Evolutionary conservation across 2,329 filamentous ascomycete species (phyloP), one percentile per base, ranked within the genome.

Genomic region (Lecanoromycetidae sp.): DNA sequence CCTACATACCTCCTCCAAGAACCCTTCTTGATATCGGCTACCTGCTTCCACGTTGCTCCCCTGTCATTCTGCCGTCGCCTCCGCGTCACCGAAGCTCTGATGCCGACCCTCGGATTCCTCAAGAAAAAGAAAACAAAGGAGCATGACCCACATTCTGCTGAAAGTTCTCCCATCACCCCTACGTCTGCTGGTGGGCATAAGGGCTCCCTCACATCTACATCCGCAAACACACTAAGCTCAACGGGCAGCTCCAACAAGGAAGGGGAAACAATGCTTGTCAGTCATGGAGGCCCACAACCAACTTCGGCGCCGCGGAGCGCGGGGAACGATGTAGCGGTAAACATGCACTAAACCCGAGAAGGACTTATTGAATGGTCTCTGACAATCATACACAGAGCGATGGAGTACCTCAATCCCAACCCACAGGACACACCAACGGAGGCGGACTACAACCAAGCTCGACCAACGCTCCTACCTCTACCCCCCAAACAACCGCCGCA

Each of bases 101-200:
- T 98, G 91, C 91, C 88, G 80, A 85, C 79, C 67, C 78, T 95
- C 74, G 87, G 87, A 68, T 87, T 95, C 64, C 79, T 96, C 65
- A 95, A 95, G 78, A 96, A 94, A 79, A 94, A 94, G 77, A 82
- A 87, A 78, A 94, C 87, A 71, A 93, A 87, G 79, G 87, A 95
- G 57, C 74, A 71, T 62, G 75, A 80, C 65, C 66, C 74, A 63
- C 77, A 80, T 63, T 74, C 77, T 63, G 80, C 85, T 56, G 82
- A 75, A 61, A 75, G 82, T 63, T 77, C 57, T 74, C 73, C 55
- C 80, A 77, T 79, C 58, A 80, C 79, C 51, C 74, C 77, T 51
- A 72, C 73, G 53, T 70, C 70, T 46, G 70, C 69, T 53, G 74
- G 67, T 65, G 68, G 66, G 51, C 76, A 74, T 63, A 69, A 70